Evolutionary conservation across 169 alveolate species (phyloP), one percentile per base, ranked within the genome.

Genomic region (Plasmodium ovale): DNA sequence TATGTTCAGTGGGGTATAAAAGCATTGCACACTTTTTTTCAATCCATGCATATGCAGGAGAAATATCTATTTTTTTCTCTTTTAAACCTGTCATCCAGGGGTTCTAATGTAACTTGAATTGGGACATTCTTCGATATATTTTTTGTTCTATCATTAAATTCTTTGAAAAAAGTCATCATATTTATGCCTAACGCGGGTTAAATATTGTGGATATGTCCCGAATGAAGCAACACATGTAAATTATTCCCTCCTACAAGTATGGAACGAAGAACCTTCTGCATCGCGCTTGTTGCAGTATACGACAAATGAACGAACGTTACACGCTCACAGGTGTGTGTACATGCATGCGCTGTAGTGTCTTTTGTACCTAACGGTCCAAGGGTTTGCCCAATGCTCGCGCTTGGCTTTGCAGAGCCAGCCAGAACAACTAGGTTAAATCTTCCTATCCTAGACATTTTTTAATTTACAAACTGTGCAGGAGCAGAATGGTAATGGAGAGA

Each of bases 381-480:
- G 1, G 97, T 93, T 87, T 96, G 97, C 19, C 98, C 98, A 42
- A 96, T 96, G 56, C 97, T 94, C 9, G 98, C 98, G 39, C 98
- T 95, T 3, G 98, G 98, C 72, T 96, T 96, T 9, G 98, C 98
- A 27, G 94, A 93, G 21, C 97, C 98, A 14, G 98, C 97, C n/a
- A 95, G 94, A 39, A 95, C 96, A 31, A 95, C 89, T 74, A 92
- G 31, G 35, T 92, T 92, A 71, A 88, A 92, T 31, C 93, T 37
- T 19, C 95, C 95, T 44, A 92, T 58, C 25, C 72, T 77, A 33
- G 87, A 74, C 92, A 79, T 92, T 51, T 70, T 69, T 44, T 59
- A 29, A 10, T 44, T 60, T 2, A n/a, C n/a, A n/a, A n/a, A n/a
- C n/a, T n/a, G n/a, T n/a, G n/a, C n/a, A n/a, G n/a, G n/a, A n/a